Percentiles rank a stretch among this genome's conserved stretches.
Evolutionary conservation across 495 filamentous ascomycete species (phyloP).

Genomic region (Aspergillus mulundensis): DNA sequence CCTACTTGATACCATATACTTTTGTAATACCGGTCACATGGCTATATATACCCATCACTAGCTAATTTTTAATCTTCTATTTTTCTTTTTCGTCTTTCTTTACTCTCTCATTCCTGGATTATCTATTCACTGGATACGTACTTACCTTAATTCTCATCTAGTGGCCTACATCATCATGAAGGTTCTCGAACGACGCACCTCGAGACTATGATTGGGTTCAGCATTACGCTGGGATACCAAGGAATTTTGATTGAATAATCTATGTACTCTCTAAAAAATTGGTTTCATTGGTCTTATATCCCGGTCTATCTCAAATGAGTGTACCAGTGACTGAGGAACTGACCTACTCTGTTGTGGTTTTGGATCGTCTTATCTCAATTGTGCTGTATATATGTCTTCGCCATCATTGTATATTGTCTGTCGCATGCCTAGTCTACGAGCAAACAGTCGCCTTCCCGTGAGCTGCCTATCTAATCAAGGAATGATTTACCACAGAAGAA

Average conservation of each 20-base stretch:
- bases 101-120: neutral
- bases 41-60: neutral
- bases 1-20: conserved; percentile 5
- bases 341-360: too few relatives aligned
- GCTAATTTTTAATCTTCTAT: neutral
- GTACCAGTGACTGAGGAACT: too few relatives aligned
- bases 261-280: neutral
- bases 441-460: too few relatives aligned
- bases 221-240: neutral
- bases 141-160: neutral
- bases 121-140: neutral
- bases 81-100: conserved; percentile 6
- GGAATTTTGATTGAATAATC: neutral
- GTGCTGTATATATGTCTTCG: too few relatives aligned
- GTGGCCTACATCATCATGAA: conserved; percentile 4
- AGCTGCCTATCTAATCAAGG: too few relatives aligned
- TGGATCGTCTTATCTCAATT: too few relatives aligned
- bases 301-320: too few relatives aligned
- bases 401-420: too few relatives aligned
- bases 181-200: conserved; percentile 4
- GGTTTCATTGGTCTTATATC: too few relatives aligned
- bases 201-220: neutral
- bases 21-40: neutral
- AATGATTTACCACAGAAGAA: too few relatives aligned
- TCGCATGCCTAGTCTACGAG: too few relatives aligned